phyloP scores from a whole-genome alignment of 1,284 basidiomycete species.

The Puccinia novopanici region DNA sequence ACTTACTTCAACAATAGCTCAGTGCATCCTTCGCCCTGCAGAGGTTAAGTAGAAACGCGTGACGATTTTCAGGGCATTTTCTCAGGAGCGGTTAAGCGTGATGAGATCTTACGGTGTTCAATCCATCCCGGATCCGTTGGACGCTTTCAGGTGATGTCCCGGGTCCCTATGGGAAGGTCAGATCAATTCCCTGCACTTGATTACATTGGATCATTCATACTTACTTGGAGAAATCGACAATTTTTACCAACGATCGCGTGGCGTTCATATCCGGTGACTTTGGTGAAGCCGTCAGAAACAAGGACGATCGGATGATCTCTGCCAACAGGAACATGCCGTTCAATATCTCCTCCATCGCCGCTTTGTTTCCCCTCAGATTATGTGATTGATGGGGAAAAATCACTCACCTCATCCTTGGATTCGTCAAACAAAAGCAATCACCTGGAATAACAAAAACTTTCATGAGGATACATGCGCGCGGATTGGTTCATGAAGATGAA shows the following conservation, averaged over 20 bases:
- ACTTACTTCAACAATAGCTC: slow-evolving; percentile 37
- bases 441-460: slow-evolving; percentile 46
- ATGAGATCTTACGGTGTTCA: slow-evolving; percentile 21
- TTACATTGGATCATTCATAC: neutral
- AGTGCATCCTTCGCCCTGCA: slow-evolving; percentile 43
- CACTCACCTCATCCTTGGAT: slow-evolving; percentile 3
- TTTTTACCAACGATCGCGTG: slow-evolving; percentile 55
- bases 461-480: slow-evolving; percentile 20
- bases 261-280: slow-evolving; percentile 55
- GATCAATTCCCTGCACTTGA: neutral
- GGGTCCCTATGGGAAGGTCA: slow-evolving; percentile 11
- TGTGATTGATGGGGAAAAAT: neutral
- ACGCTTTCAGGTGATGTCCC: slow-evolving; percentile 39
- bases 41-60: neutral
- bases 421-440: slow-evolving; percentile 18
- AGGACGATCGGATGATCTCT: slow-evolving; percentile 57
- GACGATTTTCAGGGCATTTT: neutral
- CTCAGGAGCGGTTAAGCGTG: neutral
- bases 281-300: slow-evolving; percentile 54
- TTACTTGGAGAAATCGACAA: slow-evolving; percentile 50
- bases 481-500: neutral
- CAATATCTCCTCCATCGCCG: neutral
- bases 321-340: neutral
- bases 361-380: neutral
- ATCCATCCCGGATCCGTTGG: slow-evolving; percentile 35